Evolutionary conservation across 208 protist genomes (phyloP).

Genomic region (Crithidia sp.): DNA sequence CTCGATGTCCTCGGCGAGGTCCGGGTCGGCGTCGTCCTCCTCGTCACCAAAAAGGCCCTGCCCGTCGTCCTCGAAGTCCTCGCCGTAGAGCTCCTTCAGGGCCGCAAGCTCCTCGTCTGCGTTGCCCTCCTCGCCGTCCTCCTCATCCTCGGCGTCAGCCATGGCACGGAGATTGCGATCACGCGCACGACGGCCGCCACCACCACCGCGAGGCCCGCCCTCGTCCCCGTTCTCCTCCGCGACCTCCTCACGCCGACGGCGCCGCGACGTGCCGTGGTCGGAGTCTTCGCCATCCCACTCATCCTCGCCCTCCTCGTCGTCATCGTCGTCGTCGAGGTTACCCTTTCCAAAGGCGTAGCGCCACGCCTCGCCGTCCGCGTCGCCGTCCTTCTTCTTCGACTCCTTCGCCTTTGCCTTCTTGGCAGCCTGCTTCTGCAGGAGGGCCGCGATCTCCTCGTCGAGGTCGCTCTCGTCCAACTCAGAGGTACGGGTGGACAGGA

Average conservation of each 20-base stretch:
- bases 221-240: constrained; percentile 35
- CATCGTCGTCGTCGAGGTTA: constrained; percentile 42
- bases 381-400: constrained; percentile 26
- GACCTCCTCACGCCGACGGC: constrained; percentile 38
- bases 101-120: constrained; percentile 80
- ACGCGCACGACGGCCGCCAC: constrained; percentile 17
- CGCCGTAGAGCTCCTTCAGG: constrained; percentile 88
- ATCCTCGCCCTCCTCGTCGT: constrained; percentile 44
- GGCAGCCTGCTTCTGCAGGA: constrained; percentile 43
- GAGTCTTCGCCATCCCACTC: constrained; percentile 46
- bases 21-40: constrained; percentile 61
- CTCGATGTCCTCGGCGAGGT: constrained; percentile 65
- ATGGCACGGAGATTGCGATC: constrained; percentile 49
- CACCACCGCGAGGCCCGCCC: neutral
- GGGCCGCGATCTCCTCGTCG: constrained; percentile 77
- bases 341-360: constrained; percentile 87
- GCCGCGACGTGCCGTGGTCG: constrained; percentile 31
- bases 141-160: constrained; percentile 44
- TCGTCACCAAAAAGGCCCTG: constrained; percentile 40
- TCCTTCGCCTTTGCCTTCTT: constrained; percentile 15
- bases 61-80: constrained; percentile 85
- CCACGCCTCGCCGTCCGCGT: constrained; percentile 45
- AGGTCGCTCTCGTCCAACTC: constrained; percentile 79
- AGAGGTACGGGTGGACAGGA: constrained; percentile 38
- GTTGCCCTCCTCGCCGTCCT: constrained; percentile 41